Evolutionary conservation across 1,139 yeast genomes (phyloP).

Genomic region (Debaryomyces subglobosus): DNA sequence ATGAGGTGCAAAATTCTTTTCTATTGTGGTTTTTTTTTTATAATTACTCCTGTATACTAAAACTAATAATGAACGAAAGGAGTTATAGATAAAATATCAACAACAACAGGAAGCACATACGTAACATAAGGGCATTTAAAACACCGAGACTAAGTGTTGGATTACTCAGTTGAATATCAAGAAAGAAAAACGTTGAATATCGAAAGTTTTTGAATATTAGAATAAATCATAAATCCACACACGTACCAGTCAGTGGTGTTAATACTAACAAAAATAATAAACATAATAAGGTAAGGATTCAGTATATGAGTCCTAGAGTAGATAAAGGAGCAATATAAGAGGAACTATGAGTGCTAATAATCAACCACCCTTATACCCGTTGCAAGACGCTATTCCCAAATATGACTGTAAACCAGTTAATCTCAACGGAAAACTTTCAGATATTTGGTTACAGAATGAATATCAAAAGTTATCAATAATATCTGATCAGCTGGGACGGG

Average conservation of each 20-base stretch:
- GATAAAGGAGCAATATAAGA: background rate
- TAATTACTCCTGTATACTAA: constrained; percentile 5
- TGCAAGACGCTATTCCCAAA: constrained; percentile 30
- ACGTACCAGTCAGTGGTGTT: constrained; percentile 1
- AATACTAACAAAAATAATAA: background rate
- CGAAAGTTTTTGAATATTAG: background rate
- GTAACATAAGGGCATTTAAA: background rate
- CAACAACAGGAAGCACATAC: background rate
- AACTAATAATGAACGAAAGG: constrained; percentile 1
- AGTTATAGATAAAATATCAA: constrained; percentile 2
- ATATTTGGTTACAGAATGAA: constrained; percentile 37
- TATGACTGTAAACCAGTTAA: constrained; percentile 38
- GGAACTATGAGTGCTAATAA: constrained; percentile 3
- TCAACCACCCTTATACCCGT: constrained; percentile 40
- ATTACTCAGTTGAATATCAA: background rate
- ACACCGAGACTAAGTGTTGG: background rate
- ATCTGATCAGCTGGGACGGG: constrained; percentile 18
- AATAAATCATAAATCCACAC: constrained; percentile 3
- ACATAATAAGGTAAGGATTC: background rate
- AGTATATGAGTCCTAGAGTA: background rate
- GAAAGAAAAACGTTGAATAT: background rate
- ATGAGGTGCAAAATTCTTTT: constrained; percentile 4
- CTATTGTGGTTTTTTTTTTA: constrained; percentile 7
- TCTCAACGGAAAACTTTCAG: constrained; percentile 38
- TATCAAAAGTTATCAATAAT: constrained; percentile 31